Conservation (phyloP, 768 basidiomycete species). For the Hydnomerulius pinastri region DNA sequence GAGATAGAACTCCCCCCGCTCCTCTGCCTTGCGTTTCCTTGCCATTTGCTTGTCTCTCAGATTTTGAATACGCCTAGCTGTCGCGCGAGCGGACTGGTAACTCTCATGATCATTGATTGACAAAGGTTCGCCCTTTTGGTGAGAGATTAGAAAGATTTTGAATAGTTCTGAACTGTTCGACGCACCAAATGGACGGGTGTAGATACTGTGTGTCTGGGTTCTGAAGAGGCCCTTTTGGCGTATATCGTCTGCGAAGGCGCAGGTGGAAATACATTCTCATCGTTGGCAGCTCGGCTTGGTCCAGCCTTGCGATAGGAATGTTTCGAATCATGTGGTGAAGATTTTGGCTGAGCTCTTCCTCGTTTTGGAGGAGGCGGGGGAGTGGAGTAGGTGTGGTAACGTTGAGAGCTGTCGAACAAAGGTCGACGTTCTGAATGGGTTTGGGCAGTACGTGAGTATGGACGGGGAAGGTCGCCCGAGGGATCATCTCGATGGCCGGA, state of each 20-base stretch:
- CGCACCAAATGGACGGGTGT: not conserved
- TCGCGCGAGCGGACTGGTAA: conserved; percentile 65
- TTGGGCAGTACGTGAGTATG: not conserved
- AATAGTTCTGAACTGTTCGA: not conserved
- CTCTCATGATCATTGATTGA: conserved; percentile 32
- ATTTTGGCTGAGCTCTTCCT: no score
- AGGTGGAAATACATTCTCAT: not conserved
- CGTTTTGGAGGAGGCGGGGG: no score
- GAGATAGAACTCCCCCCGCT: conserved; percentile 61
- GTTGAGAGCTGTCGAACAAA: not conserved
- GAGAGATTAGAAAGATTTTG: not conserved
- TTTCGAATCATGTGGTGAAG: no score
- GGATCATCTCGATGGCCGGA: not conserved
- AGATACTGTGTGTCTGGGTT: not conserved
- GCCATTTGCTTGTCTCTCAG: conserved; percentile 63
- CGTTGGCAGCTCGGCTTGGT: not conserved
- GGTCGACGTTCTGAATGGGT: not conserved
- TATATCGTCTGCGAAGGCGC: not conserved
- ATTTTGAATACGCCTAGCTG: conserved; percentile 74
- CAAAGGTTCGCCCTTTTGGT: not conserved
- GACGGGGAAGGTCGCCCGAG: not conserved
- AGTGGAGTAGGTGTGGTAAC: not conserved
- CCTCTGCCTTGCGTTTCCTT: conserved; percentile 69
- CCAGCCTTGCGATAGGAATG: not conserved
- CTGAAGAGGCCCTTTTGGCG: not conserved